Percentiles rank a stretch among this genome's conserved stretches.
Evolutionary conservation across 306 rosid genomes (phyloP).

Genomic region (Mucuna pruriens): DNA sequence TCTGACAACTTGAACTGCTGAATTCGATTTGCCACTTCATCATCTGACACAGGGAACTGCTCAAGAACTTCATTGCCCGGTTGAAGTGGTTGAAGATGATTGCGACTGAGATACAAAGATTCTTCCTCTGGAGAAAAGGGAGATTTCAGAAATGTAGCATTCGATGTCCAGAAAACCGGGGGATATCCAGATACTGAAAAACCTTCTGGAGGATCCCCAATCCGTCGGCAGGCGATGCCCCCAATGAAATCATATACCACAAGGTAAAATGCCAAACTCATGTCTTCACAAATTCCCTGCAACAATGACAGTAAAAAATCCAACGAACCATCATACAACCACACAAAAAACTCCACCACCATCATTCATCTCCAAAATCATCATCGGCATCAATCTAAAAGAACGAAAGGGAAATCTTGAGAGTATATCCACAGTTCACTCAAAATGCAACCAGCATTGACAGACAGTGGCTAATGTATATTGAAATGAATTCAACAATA

Average conservation of each 20-base stretch:
- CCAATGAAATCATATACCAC: slow-evolving; percentile 88
- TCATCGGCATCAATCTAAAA: background rate
- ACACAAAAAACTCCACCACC: slow-evolving; percentile 31
- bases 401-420: slow-evolving; percentile 28
- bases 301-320: slow-evolving; percentile 33
- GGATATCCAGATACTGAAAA: slow-evolving; percentile 47
- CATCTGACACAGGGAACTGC: slow-evolving; percentile 46
- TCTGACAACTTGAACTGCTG: slow-evolving; percentile 48
- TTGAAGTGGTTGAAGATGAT: slow-evolving; percentile 66
- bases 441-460: slow-evolving; percentile 21
- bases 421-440: slow-evolving; percentile 1
- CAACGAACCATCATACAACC: slow-evolving; percentile 39
- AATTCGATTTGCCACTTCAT: slow-evolving; percentile 40
- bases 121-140: slow-evolving; percentile 80
- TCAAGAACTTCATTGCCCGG: slow-evolving; percentile 49
- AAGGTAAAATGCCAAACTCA: slow-evolving; percentile 80
- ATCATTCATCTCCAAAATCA: slow-evolving; percentile 45
- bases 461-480: background rate
- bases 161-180: slow-evolving; percentile 76
- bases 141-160: slow-evolving; percentile 60
- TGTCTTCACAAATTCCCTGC: slow-evolving; percentile 89
- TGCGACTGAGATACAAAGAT: slow-evolving; percentile 61
- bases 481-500: background rate
- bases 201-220: slow-evolving; percentile 64
- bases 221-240: slow-evolving; percentile 79